Evolutionary conservation across 2,329 filamentous ascomycete species (phyloP), one percentile per base, ranked within the genome.

Genomic region (Thielaviopsis ethacetica): DNA sequence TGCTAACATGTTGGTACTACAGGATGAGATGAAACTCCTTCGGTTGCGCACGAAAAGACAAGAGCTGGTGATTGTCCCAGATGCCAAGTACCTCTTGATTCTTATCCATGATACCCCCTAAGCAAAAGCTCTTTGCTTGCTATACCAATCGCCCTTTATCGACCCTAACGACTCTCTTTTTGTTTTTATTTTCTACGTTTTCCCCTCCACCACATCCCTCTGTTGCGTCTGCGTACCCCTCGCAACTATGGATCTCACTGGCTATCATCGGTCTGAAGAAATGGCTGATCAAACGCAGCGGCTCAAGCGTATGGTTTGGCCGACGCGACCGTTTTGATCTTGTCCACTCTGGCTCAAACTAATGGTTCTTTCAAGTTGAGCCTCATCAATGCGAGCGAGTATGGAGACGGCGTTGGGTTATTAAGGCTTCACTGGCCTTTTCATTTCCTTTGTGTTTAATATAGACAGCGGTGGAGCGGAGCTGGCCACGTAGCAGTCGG

Each of bases 21-120:
- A 85, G 77, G 88, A 93, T 66, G 87, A 91, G 67, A 71, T 91
- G 63, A 89, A 84, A 71, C 74, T 93, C 54, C 71, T 93, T 56
- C 78, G 87, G 63, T 68, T 94, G 63, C 79, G 88, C 63, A 91
- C 87, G n/a, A 89, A 84, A 74, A 90, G 87, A 70, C 86, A 90
- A 65, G 88, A 94, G 70, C 73, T 93, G 62, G 85, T 93, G 61
- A 88, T 93, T 66, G 85, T 91, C 21, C 87, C 86, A 69, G 88
- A 91, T 69, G 67, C 79, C 49, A 90, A 88, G 67, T 94, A 87
- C 70, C 75, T 93, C 53, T 76, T 91, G 44, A 81, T 91, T 58
- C 84, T 90, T 44, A 80, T 91, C 59, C 87, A 91, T 71, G 87
- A 91, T 68, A 89, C 86, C n/a, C 84, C 86, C 47, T 78, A 82